Base-by-base conservation (phyloP, 495 filamentous ascomycete genomes). In the Hamigera avellanea region DNA sequence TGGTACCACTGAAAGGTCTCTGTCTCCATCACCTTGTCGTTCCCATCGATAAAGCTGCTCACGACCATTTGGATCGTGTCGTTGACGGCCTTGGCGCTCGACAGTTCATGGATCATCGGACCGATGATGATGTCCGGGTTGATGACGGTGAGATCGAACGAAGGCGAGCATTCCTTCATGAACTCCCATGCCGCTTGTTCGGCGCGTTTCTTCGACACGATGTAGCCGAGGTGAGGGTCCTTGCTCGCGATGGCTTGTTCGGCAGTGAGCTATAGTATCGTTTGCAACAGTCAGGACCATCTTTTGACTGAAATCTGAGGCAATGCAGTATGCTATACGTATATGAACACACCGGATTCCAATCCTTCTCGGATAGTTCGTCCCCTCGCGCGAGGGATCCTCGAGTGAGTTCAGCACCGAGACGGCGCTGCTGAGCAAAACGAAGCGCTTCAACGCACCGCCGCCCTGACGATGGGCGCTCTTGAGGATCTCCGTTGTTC, bases 161-260 rank as follows among this genome's bases (percentile, higher is more conserved):
- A 8, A 7, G 57, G 49, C 5, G 49, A 48, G n/a, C 55, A 43
- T 14, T 36, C 16, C 29, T 56, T 37, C 8, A 67, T 49, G 25
- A 53, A 65, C 0, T 53, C 44, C 62, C 60, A 66, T 13, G 54
- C 62, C 2, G 53, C 48, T 31, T 48, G 44, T 33, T 69, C 59
- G 8, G 46, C 53, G 16, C 49, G 39, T 1, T 33, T 57, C 48
- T 69, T 66, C 23, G 49, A 51, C 9, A 52, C 56, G 28, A 50
- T 55, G 44, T 70, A 67, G 16, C 43, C 43, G 3, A 50, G 39
- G 6, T 56, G 35, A 6, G 43, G n/a, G 36, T 51, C 43, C 2
- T 57, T 45, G 14, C 40, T 14, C 28, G 51, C 43, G 31, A 54
- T 47, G 7, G 57, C 54, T 40, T 53, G 44, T 14, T 42, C 38